These are phyloP conservation scores for Echinosophora koreensis DNA, from an alignment of 306 rosid genomes.

Conservation along the genomic window DNA sequence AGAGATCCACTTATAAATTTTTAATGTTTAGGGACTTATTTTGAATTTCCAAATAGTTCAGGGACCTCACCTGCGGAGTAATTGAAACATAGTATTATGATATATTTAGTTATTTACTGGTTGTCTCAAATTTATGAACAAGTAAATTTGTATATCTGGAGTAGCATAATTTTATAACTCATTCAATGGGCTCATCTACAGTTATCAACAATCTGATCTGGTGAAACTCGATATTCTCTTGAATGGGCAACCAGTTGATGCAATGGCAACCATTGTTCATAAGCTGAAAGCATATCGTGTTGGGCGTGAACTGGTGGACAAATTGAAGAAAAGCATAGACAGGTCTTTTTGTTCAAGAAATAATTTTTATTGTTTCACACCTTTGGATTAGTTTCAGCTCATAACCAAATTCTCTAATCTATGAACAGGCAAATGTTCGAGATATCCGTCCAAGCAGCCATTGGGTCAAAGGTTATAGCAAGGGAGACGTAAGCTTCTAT, in stretches of 20 bases:
- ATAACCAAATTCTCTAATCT: constrained; percentile 37
- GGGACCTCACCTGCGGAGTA: too few species aligned
- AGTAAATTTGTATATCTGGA: constrained; percentile 18
- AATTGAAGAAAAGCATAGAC: constrained; percentile 89
- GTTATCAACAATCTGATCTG: constrained; percentile 91
- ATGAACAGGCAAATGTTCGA: constrained; percentile 95
- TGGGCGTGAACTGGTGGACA: constrained; percentile 93
- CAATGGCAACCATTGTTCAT: constrained; percentile 96
- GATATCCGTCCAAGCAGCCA: constrained; percentile 88
- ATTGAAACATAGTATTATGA: background rate
- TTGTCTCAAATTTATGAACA: constrained; percentile 22
- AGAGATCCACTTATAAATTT: too few species aligned
- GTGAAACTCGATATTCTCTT: constrained; percentile 92
- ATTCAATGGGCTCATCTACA: constrained; percentile 49
- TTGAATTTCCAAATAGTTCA: too few species aligned
- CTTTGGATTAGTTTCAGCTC: constrained; percentile 18
- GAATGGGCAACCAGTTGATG: constrained; percentile 96
- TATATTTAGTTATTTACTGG: constrained; percentile 1
- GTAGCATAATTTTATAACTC: constrained; percentile 30
- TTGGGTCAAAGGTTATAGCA: constrained; percentile 83
- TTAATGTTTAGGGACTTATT: too few species aligned
- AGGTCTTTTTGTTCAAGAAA: constrained; percentile 56
- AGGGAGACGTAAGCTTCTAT: constrained; percentile 83
- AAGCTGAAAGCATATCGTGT: constrained; percentile 86
- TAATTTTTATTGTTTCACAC: constrained; percentile 2